phyloP scores from a whole-genome alignment of 306 rosid genomes.

The Bauhinia variegata region DNA sequence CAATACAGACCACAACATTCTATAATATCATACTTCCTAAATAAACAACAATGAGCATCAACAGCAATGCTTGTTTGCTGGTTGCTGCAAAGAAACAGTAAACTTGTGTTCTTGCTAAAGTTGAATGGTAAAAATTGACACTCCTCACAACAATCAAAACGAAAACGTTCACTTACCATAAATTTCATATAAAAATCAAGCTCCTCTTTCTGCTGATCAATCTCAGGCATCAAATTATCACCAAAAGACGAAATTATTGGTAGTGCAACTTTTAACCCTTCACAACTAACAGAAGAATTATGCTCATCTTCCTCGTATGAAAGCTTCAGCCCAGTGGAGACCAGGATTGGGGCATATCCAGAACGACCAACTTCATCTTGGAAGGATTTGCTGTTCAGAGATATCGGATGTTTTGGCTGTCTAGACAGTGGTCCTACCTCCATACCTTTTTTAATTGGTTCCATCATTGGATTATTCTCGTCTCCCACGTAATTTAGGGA shows the following conservation, averaged over 20 bases:
- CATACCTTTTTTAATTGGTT: not conserved
- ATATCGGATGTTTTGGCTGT: not conserved
- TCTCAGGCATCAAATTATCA: conserved; percentile 34
- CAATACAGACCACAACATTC: not conserved
- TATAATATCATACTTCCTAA: not conserved
- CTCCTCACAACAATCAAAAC: not conserved
- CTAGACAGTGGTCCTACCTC: conserved; percentile 4
- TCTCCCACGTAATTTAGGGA: conserved; percentile 29
- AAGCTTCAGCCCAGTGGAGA: conserved; percentile 28
- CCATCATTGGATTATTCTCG: conserved; percentile 12
- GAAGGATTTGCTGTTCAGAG: not conserved
- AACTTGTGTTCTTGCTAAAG: not conserved
- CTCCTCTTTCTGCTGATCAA: conserved; percentile 43
- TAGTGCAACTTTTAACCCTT: conserved; percentile 30
- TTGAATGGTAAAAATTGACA: not conserved
- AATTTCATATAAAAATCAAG: conserved; percentile 33
- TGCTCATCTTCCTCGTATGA: conserved; percentile 45
- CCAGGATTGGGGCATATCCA: not conserved
- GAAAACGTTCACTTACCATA: conserved; percentile 29
- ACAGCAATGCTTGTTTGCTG: not conserved
- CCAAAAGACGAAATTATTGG: conserved; percentile 30
- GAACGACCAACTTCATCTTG: conserved; percentile 5
- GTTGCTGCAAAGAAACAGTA: not conserved
- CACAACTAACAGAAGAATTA: conserved; percentile 43
- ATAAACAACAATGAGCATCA: conserved; percentile 5